Conservation (phyloP, 2,329 filamentous ascomycete genomes). For the Aspergillus aculeatinus region DNA sequence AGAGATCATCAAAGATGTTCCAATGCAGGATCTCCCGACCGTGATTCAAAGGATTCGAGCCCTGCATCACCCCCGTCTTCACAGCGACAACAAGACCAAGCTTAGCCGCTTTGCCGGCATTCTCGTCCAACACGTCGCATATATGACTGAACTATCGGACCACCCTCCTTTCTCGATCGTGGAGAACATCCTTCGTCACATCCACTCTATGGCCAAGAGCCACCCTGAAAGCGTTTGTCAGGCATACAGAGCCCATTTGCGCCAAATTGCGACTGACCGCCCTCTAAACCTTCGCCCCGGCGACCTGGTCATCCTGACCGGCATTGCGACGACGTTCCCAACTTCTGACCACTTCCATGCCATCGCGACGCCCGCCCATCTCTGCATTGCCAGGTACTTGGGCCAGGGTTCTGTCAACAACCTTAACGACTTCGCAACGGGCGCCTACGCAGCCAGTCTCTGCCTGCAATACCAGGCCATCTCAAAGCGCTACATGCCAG, state of each 20-base stretch:
- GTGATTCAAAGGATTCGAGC: slow-evolving; percentile 88
- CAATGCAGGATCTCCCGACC: slow-evolving; percentile 66
- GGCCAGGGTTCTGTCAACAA: slow-evolving; percentile 70
- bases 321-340: slow-evolving; percentile 80
- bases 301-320: slow-evolving; percentile 80
- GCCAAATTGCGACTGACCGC: slow-evolving; percentile 52
- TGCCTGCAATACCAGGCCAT: slow-evolving; percentile 78
- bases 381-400: slow-evolving; percentile 80
- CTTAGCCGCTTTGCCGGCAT: slow-evolving; percentile 57
- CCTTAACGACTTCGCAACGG: slow-evolving; percentile 67
- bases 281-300: slow-evolving; percentile 58
- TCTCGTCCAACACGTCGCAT: slow-evolving; percentile 57
- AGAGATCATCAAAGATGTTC: slow-evolving; percentile 60
- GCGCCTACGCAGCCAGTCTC: slow-evolving; percentile 76
- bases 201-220: slow-evolving; percentile 87
- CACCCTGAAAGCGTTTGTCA: slow-evolving; percentile 76
- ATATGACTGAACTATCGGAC: slow-evolving; percentile 52
- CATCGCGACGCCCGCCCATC: slow-evolving; percentile 84
- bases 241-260: slow-evolving; percentile 73
- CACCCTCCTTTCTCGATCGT: slow-evolving; percentile 64
- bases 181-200: slow-evolving; percentile 80
- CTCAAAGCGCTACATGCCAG: slow-evolving; percentile 85
- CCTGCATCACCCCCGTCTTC: slow-evolving; percentile 85
- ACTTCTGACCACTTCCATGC: slow-evolving; percentile 98
- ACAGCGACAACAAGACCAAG: slow-evolving; percentile 79